A percentile compares a stretch with the other conserved stretches of the same genome.
Conservation (phyloP, 2,329 filamentous ascomycete genomes). For the Phyllosticta citribraziliensis region DNA sequence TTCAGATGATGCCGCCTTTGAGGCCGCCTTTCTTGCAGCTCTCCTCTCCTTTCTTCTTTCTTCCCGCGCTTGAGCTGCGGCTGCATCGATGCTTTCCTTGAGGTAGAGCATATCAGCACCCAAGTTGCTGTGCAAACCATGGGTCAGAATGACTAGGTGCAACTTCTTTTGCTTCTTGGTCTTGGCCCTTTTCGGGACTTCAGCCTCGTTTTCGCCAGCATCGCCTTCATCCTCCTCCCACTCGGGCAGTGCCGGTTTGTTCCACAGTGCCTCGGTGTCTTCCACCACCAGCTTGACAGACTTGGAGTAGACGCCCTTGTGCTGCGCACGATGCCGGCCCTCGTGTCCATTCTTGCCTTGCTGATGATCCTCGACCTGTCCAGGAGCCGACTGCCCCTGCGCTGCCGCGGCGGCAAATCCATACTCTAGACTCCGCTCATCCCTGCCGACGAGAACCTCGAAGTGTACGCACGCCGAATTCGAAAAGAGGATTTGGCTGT, state of each 20-base stretch:
- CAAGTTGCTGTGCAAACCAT: constrained; percentile 91
- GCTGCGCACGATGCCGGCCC: constrained; percentile 49
- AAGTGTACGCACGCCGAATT: constrained; percentile 78
- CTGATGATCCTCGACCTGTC: constrained; percentile 68
- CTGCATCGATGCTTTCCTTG: constrained; percentile 91
- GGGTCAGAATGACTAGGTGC: constrained; percentile 85
- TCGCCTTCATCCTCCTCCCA: constrained; percentile 33
- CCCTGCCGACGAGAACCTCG: constrained; percentile 75
- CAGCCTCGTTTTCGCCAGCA: constrained; percentile 9
- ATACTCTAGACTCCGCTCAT: constrained; percentile 70
- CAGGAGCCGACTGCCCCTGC: constrained; percentile 44
- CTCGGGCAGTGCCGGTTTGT: constrained; percentile 71
- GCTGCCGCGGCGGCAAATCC: constrained; percentile 46
- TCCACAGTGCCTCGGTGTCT: constrained; percentile 85
- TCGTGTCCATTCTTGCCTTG: constrained; percentile 49
- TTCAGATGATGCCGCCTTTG: constrained; percentile 2
- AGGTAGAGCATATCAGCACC: constrained; percentile 94
- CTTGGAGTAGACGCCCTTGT: constrained; percentile 72
- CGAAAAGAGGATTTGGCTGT: constrained; percentile 91
- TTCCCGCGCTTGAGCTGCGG: constrained; percentile 61
- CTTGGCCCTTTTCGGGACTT: constrained; percentile 9
- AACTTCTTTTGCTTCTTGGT: constrained; percentile 61
- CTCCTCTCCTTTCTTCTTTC: constrained; percentile 52
- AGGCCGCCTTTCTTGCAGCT: constrained; percentile 14
- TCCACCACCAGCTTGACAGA: constrained; percentile 71